Evolutionary conservation across 176 grass and related monocot species (phyloP), one percentile per base, ranked within the genome.

Genomic region (Paspalum notatum): DNA sequence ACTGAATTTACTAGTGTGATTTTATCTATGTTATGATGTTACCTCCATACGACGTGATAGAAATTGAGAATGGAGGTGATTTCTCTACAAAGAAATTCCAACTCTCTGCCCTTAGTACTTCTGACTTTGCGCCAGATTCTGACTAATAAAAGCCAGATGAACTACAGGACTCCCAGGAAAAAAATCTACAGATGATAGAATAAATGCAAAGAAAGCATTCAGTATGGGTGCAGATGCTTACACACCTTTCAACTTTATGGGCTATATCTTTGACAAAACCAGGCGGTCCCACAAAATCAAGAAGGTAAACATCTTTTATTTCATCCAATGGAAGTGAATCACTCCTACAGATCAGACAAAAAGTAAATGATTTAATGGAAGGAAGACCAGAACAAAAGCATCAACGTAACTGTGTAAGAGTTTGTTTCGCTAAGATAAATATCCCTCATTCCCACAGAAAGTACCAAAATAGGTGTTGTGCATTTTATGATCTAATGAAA

Each of bases 261-360:
- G 88, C 83, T 65, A 98, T 71, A 40, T 94, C 95, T 78, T 82
- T 54, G 12, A 98, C 76, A 80, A 98, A 98, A 83, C 92, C 92
- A 6, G 88, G 86, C 71, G 95, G 90, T n/a, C 95, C 95, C 22
- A 89, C 69, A 48, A 98, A 98, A 76, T 98, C 95, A 67, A 94
- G 88, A 69, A 98, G 85, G 85, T 94, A 94, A 42, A 92, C 90
- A 65, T 94, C 92, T 71, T 85, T 82, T 53, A 98, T 91, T 85
- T 94, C 92, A 83, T 89, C 86, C 76, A 94, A 82, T 15, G 90
- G 92, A 50, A 94, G 90, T 78, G 62, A 69, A 68, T 98, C 75
- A 5, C 60, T 84, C 82, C 95, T 94, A 72, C 4, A 82, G 65
- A 46, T 11, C 50, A 70, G 24, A 45, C 5, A 32, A 22, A 41